Evolutionary conservation across 306 rosid genomes (phyloP).

Genomic region (Calophaca sinica): DNA sequence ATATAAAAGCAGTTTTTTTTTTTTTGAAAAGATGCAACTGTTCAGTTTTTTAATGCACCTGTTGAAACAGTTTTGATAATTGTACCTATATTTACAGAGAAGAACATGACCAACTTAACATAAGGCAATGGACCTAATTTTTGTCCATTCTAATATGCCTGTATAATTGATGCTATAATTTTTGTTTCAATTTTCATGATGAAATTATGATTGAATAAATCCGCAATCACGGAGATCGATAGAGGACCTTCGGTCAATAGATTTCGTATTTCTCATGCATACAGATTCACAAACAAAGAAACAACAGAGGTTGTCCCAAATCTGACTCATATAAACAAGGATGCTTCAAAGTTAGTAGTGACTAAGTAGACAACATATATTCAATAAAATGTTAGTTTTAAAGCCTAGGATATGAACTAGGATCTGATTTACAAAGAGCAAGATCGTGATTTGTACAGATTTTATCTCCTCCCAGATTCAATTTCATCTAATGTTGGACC

Average conservation of each 20-base stretch:
- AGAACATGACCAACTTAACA: too few species aligned
- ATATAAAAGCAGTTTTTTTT: too few species aligned
- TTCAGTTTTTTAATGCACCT: too few species aligned
- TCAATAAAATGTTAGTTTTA: neutral
- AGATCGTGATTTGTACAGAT: conserved; percentile 18
- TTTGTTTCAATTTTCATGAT: too few species aligned
- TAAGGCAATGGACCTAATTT: too few species aligned
- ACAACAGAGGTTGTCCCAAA: conserved; percentile 1
- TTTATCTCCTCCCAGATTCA: conserved; percentile 66
- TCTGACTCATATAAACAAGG: neutral
- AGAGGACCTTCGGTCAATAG: neutral
- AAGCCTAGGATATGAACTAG: conserved; percentile 13
- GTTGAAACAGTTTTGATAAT: too few species aligned
- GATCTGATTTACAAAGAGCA: conserved; percentile 38
- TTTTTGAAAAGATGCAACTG: too few species aligned
- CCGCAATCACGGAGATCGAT: neutral
- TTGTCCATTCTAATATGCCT: too few species aligned
- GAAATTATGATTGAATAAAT: too few species aligned
- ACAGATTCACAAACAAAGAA: neutral
- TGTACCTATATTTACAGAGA: too few species aligned
- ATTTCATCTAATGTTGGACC: conserved; percentile 54
- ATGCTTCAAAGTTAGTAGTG: conserved; percentile 25
- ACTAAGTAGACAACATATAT: conserved; percentile 10
- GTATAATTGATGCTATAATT: too few species aligned
- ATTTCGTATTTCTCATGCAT: conserved; percentile 13